Percentiles rank a stretch among this genome's conserved stretches.
These are phyloP conservation scores for Aspergillus oerlinghausenensis DNA, from an alignment of 2,329 filamentous ascomycete genomes.

Conservation along the genomic window DNA sequence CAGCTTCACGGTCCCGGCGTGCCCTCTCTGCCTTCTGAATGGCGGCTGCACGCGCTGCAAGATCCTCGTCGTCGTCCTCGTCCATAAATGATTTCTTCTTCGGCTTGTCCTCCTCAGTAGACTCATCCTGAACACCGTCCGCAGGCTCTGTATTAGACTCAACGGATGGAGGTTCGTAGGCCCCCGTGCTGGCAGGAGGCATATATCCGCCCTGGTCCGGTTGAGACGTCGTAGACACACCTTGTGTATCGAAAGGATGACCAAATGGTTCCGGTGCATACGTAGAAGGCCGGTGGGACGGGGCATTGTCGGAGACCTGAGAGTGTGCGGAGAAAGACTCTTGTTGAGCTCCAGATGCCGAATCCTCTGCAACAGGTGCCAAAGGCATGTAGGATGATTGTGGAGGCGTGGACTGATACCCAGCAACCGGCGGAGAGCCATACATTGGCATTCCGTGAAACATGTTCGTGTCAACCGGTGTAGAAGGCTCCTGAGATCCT, in stretches of 20 bases:
- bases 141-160: slow-evolving; percentile 31
- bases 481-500: slow-evolving; percentile 34
- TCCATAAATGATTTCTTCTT: slow-evolving; percentile 80
- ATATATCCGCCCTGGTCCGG: slow-evolving; percentile 31
- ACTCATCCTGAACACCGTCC: slow-evolving; percentile 49
- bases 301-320: slow-evolving; percentile 23
- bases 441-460: slow-evolving; percentile 30
- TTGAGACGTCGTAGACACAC: slow-evolving; percentile 16
- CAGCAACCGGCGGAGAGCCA: slow-evolving; percentile 27
- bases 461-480: slow-evolving; percentile 28
- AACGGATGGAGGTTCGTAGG: slow-evolving; percentile 37
- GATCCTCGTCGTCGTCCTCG: slow-evolving; percentile 68
- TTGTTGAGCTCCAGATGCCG: slow-evolving; percentile 23
- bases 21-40: slow-evolving; percentile 57
- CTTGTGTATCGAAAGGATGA: slow-evolving; percentile 18
- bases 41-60: slow-evolving; percentile 51
- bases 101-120: slow-evolving; percentile 54
- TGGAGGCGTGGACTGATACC: slow-evolving; percentile 36
- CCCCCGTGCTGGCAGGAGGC: slow-evolving; percentile 23
- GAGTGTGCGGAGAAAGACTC: slow-evolving; percentile 13
- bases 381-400: slow-evolving; percentile 36
- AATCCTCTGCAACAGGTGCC: slow-evolving; percentile 37
- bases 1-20: slow-evolving; percentile 72
- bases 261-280: slow-evolving; percentile 14
- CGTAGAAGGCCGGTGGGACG: slow-evolving; percentile 23